phyloP scores from a whole-genome alignment of 345 rosid species.

The Firmiana major region DNA sequence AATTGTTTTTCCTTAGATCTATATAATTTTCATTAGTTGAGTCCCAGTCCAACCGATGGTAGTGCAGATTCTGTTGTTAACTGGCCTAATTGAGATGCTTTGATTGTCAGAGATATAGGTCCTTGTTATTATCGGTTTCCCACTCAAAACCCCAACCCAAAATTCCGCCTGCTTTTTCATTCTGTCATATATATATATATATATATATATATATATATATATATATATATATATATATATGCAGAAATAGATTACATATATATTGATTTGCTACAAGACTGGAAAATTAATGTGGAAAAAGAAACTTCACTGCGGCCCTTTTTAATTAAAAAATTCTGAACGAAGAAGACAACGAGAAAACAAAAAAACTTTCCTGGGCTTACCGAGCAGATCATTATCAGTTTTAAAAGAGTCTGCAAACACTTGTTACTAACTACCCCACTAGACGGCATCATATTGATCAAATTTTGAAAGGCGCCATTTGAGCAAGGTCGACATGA shows the following conservation, averaged over 20 bases:
- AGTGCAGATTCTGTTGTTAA: constrained; percentile 15
- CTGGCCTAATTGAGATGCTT: constrained; percentile 18
- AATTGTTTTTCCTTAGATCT: background rate
- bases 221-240: no score
- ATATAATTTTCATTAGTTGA: background rate
- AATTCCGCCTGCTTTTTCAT: constrained; percentile 17
- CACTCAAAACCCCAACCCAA: constrained; percentile 23
- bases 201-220: background rate
- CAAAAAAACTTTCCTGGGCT: background rate
- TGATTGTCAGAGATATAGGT: constrained; percentile 26
- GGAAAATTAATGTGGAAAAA: background rate
- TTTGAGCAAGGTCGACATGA: background rate
- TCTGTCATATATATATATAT: background rate
- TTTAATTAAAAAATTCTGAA: constrained; percentile 23
- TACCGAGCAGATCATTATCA: background rate
- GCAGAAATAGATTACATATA: background rate
- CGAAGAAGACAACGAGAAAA: constrained; percentile 30
- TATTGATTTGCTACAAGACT: background rate
- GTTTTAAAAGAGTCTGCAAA: background rate
- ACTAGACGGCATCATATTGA: constrained; percentile 9
- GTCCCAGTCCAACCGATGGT: background rate
- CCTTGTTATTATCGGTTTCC: constrained; percentile 32
- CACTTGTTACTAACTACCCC: background rate
- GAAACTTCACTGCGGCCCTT: background rate
- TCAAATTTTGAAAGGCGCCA: background rate